Conservation (phyloP, 2,329 filamentous ascomycete species). For the Tolypocladium amazonense region DNA sequence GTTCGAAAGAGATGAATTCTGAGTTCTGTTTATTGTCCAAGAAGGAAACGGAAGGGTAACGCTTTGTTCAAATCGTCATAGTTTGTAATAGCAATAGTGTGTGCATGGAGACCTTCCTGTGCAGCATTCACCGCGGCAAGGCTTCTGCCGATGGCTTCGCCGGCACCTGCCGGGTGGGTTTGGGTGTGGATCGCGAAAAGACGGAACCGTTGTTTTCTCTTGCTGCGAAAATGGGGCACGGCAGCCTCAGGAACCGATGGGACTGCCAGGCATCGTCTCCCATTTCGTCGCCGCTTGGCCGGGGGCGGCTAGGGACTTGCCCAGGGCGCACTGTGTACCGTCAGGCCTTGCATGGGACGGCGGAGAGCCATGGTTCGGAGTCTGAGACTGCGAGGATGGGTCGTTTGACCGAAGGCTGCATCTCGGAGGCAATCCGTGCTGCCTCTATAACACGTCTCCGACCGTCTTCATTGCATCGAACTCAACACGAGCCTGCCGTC, state of each 20-base stretch:
- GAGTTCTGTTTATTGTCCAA: background rate
- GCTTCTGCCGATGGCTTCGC: background rate
- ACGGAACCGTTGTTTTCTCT: background rate
- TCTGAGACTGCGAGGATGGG: background rate
- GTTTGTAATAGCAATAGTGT: background rate
- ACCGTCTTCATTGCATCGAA: background rate
- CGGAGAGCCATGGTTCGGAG: background rate
- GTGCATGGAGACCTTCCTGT: background rate
- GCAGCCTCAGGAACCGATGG: background rate
- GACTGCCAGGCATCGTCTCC: background rate
- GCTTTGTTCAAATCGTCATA: background rate
- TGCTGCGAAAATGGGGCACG: background rate
- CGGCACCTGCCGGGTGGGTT: background rate
- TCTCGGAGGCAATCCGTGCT: too few relatives aligned
- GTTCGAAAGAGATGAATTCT: background rate
- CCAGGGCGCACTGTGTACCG: background rate
- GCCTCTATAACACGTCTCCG: background rate
- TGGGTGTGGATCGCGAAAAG: slow-evolving; percentile 1
- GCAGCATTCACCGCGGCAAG: background rate
- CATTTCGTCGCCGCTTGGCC: background rate
- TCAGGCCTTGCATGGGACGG: background rate
- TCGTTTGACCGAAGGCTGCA: background rate
- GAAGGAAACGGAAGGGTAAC: background rate
- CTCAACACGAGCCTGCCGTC: background rate
- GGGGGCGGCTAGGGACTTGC: background rate